phyloP scores from a whole-genome alignment of 2,329 filamentous ascomycete species.

The Sporothrix inflata region DNA sequence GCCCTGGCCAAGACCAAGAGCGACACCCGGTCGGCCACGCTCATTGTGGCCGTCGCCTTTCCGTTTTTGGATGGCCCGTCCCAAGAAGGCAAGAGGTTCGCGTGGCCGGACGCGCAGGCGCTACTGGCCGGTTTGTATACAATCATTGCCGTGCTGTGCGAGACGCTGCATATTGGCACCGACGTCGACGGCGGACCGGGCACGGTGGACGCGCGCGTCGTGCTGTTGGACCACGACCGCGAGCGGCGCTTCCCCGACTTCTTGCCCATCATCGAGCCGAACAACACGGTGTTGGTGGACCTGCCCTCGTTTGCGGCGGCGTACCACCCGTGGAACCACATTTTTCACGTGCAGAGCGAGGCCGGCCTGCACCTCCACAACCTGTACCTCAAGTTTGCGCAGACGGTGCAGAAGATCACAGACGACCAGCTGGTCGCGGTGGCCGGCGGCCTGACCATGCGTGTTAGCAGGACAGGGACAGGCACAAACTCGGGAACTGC shows the following conservation, averaged over 20 bases:
- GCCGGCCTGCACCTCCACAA: constrained; percentile 62
- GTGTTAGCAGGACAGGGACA: background rate
- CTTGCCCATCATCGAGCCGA: constrained; percentile 50
- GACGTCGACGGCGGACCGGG: constrained; percentile 62
- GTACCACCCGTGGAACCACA: constrained; percentile 62
- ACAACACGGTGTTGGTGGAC: constrained; percentile 45
- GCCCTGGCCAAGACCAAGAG: constrained; percentile 55
- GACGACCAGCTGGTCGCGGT: constrained; percentile 57
- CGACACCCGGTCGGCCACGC: constrained; percentile 42
- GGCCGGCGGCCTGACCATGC: constrained; percentile 55
- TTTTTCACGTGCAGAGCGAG: constrained; percentile 70
- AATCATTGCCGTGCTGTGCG: constrained; percentile 73
- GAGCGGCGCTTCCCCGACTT: constrained; percentile 42
- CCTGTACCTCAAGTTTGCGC: constrained; percentile 52
- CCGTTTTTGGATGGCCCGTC: constrained; percentile 64
- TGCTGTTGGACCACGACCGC: constrained; percentile 68
- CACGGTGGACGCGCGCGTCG: constrained; percentile 74
- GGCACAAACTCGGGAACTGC: background rate
- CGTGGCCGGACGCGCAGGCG: constrained; percentile 72
- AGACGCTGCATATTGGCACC: constrained; percentile 62
- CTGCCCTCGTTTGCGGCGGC: constrained; percentile 50
- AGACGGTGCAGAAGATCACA: constrained; percentile 51
- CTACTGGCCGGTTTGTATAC: constrained; percentile 78
- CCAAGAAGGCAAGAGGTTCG: constrained; percentile 54
- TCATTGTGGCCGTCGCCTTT: constrained; percentile 63